Percentiles rank a stretch among this genome's conserved stretches.
Evolutionary conservation across 345 rosid genomes (phyloP).

Genomic region (Xanthoceras sorbifolium): DNA sequence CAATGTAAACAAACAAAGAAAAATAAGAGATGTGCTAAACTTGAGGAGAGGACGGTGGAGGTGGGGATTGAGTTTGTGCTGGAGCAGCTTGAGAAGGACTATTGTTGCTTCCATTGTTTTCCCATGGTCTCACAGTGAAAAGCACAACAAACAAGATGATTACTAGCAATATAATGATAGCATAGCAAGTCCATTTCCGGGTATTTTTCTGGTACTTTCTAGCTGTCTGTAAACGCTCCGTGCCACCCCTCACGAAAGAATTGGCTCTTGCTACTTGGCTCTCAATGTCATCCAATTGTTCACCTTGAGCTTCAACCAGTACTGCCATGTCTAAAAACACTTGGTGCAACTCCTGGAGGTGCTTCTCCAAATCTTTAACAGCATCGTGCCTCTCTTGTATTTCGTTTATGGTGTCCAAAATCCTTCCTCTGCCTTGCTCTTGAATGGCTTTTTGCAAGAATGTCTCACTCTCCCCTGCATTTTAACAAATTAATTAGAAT

Average conservation of each 20-base stretch:
- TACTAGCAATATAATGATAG: slow-evolving; percentile 57
- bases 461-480: slow-evolving; percentile 85
- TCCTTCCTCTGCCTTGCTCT: slow-evolving; percentile 84
- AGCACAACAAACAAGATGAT: slow-evolving; percentile 66
- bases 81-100: neutral
- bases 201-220: slow-evolving; percentile 69
- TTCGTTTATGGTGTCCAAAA: slow-evolving; percentile 74
- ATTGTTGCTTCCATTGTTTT: slow-evolving; percentile 24
- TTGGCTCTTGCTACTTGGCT: slow-evolving; percentile 74
- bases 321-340: slow-evolving; percentile 89
- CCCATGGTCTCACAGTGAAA: slow-evolving; percentile 61
- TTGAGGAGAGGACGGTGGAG: neutral
- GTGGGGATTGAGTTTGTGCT: neutral
- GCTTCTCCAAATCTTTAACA: slow-evolving; percentile 75
- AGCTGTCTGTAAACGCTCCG: slow-evolving; percentile 57
- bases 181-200: slow-evolving; percentile 79
- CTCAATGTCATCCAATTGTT: slow-evolving; percentile 77
- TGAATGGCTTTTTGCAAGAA: slow-evolving; percentile 89
- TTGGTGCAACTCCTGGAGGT: slow-evolving; percentile 82
- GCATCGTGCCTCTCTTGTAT: slow-evolving; percentile 93
- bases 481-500: neutral
- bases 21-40: neutral
- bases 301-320: slow-evolving; percentile 75
- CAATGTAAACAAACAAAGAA: neutral
- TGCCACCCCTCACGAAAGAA: slow-evolving; percentile 66